These are phyloP conservation scores for Microstroma glucosiphilum DNA, from an alignment of 1,284 basidiomycete species.

Conservation along the genomic window DNA sequence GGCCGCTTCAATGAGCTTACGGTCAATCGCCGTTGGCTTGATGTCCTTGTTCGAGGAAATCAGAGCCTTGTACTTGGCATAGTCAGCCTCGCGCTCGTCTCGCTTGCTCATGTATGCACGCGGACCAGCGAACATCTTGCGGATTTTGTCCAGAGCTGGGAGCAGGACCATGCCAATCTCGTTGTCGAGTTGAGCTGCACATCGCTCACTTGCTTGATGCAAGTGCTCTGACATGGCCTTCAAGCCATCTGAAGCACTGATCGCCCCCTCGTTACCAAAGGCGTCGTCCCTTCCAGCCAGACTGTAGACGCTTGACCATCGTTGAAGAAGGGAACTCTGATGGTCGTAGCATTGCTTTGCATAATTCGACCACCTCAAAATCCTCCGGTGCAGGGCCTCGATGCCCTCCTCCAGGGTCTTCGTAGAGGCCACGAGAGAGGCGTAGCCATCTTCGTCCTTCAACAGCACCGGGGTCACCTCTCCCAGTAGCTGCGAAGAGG, in stretches of 20 bases:
- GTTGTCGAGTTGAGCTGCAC: constrained; percentile 18
- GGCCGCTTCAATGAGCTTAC: constrained; percentile 37
- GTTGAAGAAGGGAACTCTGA: neutral
- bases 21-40: constrained; percentile 16
- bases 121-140: constrained; percentile 29
- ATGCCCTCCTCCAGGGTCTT: neutral
- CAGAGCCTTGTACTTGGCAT: constrained; percentile 39
- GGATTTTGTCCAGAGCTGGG: constrained; percentile 45
- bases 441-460: neutral
- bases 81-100: constrained; percentile 49
- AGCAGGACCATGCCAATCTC: constrained; percentile 26
- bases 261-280: neutral
- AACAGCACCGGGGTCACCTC: neutral
- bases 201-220: neutral
- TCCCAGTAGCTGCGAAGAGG: neutral
- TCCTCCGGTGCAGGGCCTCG: neutral
- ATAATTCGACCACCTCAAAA: neutral
- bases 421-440: neutral
- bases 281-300: neutral
- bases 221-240: neutral
- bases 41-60: constrained; percentile 14
- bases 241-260: neutral
- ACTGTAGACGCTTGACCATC: neutral
- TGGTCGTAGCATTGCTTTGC: neutral
- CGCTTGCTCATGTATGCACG: constrained; percentile 48